A percentile compares a stretch with the other conserved stretches of the same genome.
phyloP scores from a whole-genome alignment of 2,329 filamentous ascomycete genomes.

The Beauveria sp. region DNA sequence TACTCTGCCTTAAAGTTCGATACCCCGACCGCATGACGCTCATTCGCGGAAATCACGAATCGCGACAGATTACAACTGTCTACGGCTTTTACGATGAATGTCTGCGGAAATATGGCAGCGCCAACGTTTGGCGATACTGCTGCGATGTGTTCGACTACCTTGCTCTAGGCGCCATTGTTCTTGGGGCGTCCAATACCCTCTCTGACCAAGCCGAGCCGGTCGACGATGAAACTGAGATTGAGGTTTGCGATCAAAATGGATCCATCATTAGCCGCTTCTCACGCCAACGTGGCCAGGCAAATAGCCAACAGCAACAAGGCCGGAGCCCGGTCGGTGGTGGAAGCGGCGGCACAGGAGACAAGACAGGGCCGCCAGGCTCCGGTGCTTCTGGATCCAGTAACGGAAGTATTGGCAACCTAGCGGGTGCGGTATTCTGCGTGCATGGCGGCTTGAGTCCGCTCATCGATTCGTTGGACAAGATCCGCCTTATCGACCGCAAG shows the following conservation, averaged over 20 bases:
- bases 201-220: slow-evolving; percentile 38
- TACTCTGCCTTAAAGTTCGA: slow-evolving; percentile 92
- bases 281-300: slow-evolving; percentile 32
- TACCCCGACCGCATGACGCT: slow-evolving; percentile 96
- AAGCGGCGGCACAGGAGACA: slow-evolving; percentile 18
- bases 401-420: slow-evolving; percentile 56
- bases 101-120: slow-evolving; percentile 88
- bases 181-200: slow-evolving; percentile 71
- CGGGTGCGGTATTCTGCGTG: slow-evolving; percentile 86
- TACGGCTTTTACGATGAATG: slow-evolving; percentile 99
- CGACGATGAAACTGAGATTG: slow-evolving; percentile 78
- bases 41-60: slow-evolving; percentile 93
- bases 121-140: slow-evolving; percentile 95
- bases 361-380: slow-evolving; percentile 68
- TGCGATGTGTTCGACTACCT: slow-evolving; percentile 98
- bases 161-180: slow-evolving; percentile 77
- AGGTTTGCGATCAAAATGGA: slow-evolving; percentile 81
- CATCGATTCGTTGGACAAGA: slow-evolving; percentile 92
- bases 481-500: slow-evolving; percentile 87
- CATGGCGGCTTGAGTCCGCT: slow-evolving; percentile 89
- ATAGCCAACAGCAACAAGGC: slow-evolving; percentile 17
- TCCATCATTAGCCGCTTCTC: slow-evolving; percentile 68
- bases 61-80: slow-evolving; percentile 91
- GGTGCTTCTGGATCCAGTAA: slow-evolving; percentile 65
- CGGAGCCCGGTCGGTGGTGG: slow-evolving; percentile 21